These are phyloP conservation scores for Cladosporium velox DNA, from an alignment of 2,329 filamentous ascomycete genomes.

Conservation along the genomic window DNA sequence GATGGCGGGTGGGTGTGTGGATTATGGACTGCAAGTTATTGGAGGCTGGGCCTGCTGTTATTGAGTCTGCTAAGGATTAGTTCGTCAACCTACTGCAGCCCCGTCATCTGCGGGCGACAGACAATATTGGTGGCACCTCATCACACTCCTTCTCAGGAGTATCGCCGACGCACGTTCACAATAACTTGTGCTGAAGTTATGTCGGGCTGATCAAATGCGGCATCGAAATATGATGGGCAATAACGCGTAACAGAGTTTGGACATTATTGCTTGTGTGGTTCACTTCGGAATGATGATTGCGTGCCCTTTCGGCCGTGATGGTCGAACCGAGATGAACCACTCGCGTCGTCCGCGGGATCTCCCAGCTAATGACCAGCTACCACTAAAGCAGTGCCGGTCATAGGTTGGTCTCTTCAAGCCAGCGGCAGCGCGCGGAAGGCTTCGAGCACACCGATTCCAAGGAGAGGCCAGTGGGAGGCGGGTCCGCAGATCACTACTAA, in stretches of 20 bases:
- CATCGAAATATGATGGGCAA: neutral
- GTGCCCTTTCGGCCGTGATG: slow-evolving; percentile 8
- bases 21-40: neutral
- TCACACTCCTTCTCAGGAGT: slow-evolving; percentile 13
- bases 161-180: slow-evolving; percentile 3
- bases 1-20: slow-evolving; percentile 12
- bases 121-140: slow-evolving; percentile 9
- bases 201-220: neutral
- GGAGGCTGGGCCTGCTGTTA: slow-evolving; percentile 4
- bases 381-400: slow-evolving; percentile 9
- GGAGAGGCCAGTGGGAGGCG: slow-evolving; percentile 10
- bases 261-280: neutral
- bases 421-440: slow-evolving; percentile 18
- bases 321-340: slow-evolving; percentile 17
- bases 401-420: slow-evolving; percentile 9
- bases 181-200: neutral
- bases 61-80: slow-evolving; percentile 9
- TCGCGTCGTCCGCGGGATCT: neutral
- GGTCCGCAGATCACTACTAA: neutral
- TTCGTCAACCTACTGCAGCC: slow-evolving; percentile 16
- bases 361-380: neutral
- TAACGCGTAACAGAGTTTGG: slow-evolving; percentile 2
- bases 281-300: slow-evolving; percentile 10
- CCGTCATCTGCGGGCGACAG: slow-evolving; percentile 2
- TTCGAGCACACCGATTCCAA: slow-evolving; percentile 10